phyloP scores from a whole-genome alignment of 352 stramenopile genomes.

The Phytophthora nicotianae region DNA sequence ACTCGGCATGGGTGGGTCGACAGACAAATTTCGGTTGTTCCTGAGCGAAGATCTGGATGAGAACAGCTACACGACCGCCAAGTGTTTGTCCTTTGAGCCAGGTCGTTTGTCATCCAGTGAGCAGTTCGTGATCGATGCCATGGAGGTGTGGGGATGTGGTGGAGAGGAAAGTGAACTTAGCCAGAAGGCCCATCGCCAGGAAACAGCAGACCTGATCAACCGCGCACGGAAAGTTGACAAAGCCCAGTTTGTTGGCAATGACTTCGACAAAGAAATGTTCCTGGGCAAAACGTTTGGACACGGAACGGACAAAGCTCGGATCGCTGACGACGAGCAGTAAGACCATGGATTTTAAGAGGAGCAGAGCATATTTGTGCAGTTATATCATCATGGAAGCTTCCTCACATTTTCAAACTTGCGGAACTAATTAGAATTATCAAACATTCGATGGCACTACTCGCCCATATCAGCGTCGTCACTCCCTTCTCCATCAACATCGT shows the following conservation, averaged over 20 bases:
- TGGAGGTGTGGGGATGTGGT: slow-evolving; percentile 86
- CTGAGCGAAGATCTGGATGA: slow-evolving; percentile 87
- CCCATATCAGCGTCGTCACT: slow-evolving; percentile 50
- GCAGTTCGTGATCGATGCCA: slow-evolving; percentile 64
- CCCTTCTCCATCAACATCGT: slow-evolving; percentile 29
- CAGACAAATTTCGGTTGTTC: slow-evolving; percentile 77
- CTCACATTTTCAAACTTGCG: slow-evolving; percentile 30
- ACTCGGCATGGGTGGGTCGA: slow-evolving; percentile 80
- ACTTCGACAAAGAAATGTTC: slow-evolving; percentile 88
- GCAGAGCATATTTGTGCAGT: slow-evolving; percentile 3
- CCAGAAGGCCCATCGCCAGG: slow-evolving; percentile 76
- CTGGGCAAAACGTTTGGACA: slow-evolving; percentile 82
- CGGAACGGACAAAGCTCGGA: slow-evolving; percentile 58
- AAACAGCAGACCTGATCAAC: slow-evolving; percentile 85
- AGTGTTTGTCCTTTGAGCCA: slow-evolving; percentile 75
- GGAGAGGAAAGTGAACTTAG: slow-evolving; percentile 51
- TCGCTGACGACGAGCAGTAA: slow-evolving; percentile 75
- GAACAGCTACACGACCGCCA: slow-evolving; percentile 76
- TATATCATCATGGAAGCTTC: slow-evolving; percentile 32
- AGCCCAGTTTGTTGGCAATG: slow-evolving; percentile 78
- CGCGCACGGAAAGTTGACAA: slow-evolving; percentile 87
- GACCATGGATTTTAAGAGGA: neutral
- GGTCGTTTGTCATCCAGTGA: slow-evolving; percentile 63
- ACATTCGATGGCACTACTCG: slow-evolving; percentile 35
- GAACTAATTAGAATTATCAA: slow-evolving; percentile 42